Percentiles rank a stretch among this genome's conserved stretches.
Evolutionary conservation across 2,329 filamentous ascomycete genomes (phyloP).

Genomic region (Dactylellina cionopaga): DNA sequence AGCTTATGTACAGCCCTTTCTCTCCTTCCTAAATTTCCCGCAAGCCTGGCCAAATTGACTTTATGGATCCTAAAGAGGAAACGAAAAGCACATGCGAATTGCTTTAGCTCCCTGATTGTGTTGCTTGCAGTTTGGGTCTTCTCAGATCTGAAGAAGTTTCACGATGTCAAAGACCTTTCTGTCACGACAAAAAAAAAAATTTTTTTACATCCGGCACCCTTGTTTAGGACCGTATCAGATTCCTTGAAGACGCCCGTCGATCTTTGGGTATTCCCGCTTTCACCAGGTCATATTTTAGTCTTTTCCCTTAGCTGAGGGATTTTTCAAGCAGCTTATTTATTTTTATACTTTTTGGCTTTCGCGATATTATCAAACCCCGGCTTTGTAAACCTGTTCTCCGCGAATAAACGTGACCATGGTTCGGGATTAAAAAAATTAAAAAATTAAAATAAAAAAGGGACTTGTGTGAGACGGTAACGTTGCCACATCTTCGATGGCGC

Average conservation of each 20-base stretch:
- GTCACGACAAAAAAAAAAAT: neutral
- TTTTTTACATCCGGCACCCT: conserved; percentile 24
- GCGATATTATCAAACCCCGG: neutral
- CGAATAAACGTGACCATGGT: conserved; percentile 12
- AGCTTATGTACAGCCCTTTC: neutral
- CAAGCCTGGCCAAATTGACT: conserved; percentile 24
- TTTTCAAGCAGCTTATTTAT: conserved; percentile 11
- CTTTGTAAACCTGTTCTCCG: neutral
- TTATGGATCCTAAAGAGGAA: conserved; percentile 51
- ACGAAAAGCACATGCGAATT: conserved; percentile 51
- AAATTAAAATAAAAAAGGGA: no score
- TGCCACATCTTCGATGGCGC: neutral
- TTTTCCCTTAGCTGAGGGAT: conserved; percentile 27
- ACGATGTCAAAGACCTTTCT: conserved; percentile 19
- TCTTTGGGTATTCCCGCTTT: conserved; percentile 36
- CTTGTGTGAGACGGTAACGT: neutral
- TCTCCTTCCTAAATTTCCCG: conserved; percentile 53
- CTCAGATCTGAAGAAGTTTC: conserved; percentile 10
- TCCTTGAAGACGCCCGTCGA: conserved; percentile 29
- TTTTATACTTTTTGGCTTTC: neutral
- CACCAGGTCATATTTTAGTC: conserved; percentile 51
- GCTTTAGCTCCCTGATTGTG: conserved; percentile 23
- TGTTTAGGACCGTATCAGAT: conserved; percentile 42
- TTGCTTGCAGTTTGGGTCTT: conserved; percentile 16
- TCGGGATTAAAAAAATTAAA: neutral